Percentiles rank a stretch among this genome's conserved stretches.
Conservation (phyloP, 106 monocot species). For the Alisma plantagoaquatica region DNA sequence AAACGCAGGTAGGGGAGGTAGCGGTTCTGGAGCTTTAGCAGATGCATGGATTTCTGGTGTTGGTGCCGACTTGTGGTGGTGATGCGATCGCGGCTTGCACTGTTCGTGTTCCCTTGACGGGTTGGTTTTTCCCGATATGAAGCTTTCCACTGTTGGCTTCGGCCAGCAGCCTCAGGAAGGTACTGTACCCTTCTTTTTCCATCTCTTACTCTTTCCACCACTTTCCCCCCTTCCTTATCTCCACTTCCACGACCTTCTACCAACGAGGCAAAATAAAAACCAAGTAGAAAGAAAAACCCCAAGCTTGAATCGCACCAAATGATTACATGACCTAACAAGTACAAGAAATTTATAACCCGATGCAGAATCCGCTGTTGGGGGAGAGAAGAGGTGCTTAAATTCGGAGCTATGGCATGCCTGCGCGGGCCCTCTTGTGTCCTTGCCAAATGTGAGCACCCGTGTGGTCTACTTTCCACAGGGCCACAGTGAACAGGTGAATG, state of each 20-base stretch:
- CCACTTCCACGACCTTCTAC: no score
- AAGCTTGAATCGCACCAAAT: no score
- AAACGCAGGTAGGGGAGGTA: no score
- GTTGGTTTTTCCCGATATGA: slow-evolving; percentile 41
- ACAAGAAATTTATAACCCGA: no score
- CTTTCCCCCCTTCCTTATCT: background rate
- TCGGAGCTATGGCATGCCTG: slow-evolving; percentile 94
- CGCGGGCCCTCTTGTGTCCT: slow-evolving; percentile 80
- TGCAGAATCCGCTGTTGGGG: slow-evolving; percentile 19
- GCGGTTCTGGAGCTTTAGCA: no score
- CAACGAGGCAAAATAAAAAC: no score
- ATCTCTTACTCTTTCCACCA: background rate
- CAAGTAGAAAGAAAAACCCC: no score
- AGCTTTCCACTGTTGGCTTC: slow-evolving; percentile 31
- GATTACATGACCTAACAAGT: no score
- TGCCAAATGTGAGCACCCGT: slow-evolving; percentile 64
- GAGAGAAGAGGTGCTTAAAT: slow-evolving; percentile 72
- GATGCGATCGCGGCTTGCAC: background rate
- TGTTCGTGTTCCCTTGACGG: background rate
- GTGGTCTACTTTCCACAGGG: slow-evolving; percentile 92
- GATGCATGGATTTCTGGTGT: no score
- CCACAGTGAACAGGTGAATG: slow-evolving; percentile 74
- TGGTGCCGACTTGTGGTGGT: background rate
- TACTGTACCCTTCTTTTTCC: slow-evolving; percentile 4
- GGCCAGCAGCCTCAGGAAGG: slow-evolving; percentile 49